phyloP scores from a whole-genome alignment of 169 alveolate species.

The Plasmodium fragile region DNA sequence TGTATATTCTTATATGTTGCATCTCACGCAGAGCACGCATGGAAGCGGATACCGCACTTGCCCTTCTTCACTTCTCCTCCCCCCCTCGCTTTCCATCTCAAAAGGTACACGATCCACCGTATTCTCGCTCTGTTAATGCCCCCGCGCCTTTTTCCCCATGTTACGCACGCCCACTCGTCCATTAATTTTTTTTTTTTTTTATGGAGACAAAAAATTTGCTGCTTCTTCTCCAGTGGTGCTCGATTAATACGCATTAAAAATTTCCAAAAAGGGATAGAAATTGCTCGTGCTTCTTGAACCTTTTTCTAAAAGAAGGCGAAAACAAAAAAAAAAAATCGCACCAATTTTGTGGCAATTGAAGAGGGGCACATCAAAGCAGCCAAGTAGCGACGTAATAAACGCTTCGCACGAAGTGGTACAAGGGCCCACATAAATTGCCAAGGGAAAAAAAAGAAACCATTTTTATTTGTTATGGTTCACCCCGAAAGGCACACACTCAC shows the following conservation, averaged over 20 bases:
- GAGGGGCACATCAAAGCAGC: not conserved
- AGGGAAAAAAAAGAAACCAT: not conserved
- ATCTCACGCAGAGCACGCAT: not conserved
- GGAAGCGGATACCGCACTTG: not conserved
- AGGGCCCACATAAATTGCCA: not conserved
- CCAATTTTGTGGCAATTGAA: not conserved
- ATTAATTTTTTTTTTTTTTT: conserved; percentile 1
- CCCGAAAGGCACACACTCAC: not conserved
- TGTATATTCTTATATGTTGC: not conserved
- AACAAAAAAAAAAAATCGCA: not conserved
- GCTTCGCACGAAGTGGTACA: not conserved
- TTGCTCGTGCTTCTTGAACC: not conserved
- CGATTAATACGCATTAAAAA: not conserved
- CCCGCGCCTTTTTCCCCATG: not conserved
- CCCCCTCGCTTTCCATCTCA: not conserved
- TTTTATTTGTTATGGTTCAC: not conserved
- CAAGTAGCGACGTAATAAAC: not conserved
- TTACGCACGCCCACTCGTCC: not conserved
- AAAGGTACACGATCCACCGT: not conserved
- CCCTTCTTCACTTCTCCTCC: not conserved
- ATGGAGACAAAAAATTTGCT: not conserved
- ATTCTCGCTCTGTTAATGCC: not conserved
- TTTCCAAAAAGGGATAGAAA: not conserved
- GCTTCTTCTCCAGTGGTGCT: not conserved
- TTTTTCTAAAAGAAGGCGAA: not conserved